A percentile compares a stretch with the other conserved stretches of the same genome.
phyloP scores from a whole-genome alignment of 108 stramenopile genomes.

The Cyclotella distinguenda region DNA sequence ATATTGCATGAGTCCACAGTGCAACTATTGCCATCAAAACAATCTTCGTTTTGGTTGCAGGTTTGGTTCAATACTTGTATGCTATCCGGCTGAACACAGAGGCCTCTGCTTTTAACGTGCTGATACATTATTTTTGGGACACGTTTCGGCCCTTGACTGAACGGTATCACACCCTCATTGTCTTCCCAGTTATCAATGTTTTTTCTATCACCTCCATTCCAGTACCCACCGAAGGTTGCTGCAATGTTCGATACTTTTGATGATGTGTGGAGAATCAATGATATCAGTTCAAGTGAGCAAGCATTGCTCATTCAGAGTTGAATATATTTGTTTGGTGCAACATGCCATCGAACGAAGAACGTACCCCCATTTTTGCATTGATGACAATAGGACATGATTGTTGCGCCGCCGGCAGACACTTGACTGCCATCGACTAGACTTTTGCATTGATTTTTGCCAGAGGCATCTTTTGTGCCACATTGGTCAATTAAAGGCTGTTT shows the following conservation, averaged over 20 bases:
- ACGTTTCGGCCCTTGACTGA: not conserved
- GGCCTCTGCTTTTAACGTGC: not conserved
- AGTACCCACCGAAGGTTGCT: slow-evolving; percentile 18
- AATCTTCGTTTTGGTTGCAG: slow-evolving; percentile 2
- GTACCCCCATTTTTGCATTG: not conserved
- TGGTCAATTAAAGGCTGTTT: slow-evolving; percentile 6
- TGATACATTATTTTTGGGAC: slow-evolving; percentile 1
- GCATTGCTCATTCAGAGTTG: not conserved
- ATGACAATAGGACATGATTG: slow-evolving; percentile 20
- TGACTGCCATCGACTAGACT: not conserved
- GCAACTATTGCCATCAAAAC: slow-evolving; percentile 24
- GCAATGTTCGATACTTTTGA: not conserved
- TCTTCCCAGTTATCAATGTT: slow-evolving; percentile 15
- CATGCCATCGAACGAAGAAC: too few relatives aligned
- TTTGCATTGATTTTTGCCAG: too few relatives aligned
- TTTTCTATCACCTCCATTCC: slow-evolving; percentile 11
- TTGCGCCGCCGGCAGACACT: not conserved
- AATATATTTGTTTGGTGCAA: not conserved
- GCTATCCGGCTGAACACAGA: not conserved
- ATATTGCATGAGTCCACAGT: slow-evolving; percentile 10
- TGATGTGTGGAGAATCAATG: not conserved
- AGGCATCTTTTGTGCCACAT: not conserved
- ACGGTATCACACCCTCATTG: not conserved
- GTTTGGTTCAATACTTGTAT: not conserved
- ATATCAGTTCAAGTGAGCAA: not conserved